phyloP scores from a whole-genome alignment of 2,329 filamentous ascomycete genomes.

The Reticulascus tulasneorum region DNA sequence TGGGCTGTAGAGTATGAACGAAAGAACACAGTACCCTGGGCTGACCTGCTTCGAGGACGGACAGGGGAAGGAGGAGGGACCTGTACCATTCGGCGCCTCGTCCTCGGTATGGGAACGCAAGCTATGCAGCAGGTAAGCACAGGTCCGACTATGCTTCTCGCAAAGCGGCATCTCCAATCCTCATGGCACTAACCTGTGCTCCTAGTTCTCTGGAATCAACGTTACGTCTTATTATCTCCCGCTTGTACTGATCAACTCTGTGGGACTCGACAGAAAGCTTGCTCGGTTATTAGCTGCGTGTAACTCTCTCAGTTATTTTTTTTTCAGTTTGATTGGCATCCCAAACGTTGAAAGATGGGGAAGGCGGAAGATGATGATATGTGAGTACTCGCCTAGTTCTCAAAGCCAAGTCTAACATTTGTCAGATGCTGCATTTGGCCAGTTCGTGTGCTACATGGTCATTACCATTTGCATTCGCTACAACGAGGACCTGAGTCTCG shows the following conservation, averaged over 20 bases:
- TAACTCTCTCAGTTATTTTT: conserved; percentile 28
- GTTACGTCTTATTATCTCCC: conserved; percentile 34
- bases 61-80: conserved; percentile 40
- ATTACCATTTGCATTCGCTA: conserved; percentile 47
- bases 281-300: conserved; percentile 49
- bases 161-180: background rate
- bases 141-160: too few species aligned
- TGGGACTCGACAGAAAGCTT: conserved; percentile 44
- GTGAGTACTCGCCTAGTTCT: conserved; percentile 20
- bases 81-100: conserved; percentile 43
- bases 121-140: conserved; percentile 20
- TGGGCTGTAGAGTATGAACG: conserved; percentile 25
- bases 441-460: conserved; percentile 46
- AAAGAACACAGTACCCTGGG: conserved; percentile 44
- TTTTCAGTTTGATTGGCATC: conserved; percentile 22
- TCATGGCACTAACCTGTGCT: background rate
- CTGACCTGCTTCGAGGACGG: conserved; percentile 42
- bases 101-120: conserved; percentile 45
- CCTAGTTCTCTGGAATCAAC: conserved; percentile 31
- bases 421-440: conserved; percentile 40
- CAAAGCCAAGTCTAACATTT: background rate
- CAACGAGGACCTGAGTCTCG: conserved; percentile 22
- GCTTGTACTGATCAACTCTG: conserved; percentile 46
- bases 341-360: conserved; percentile 36
- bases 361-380: conserved; percentile 54